Base-by-base conservation (phyloP, 2,329 filamentous ascomycete species). In the Colletotrichum shisoi region DNA sequence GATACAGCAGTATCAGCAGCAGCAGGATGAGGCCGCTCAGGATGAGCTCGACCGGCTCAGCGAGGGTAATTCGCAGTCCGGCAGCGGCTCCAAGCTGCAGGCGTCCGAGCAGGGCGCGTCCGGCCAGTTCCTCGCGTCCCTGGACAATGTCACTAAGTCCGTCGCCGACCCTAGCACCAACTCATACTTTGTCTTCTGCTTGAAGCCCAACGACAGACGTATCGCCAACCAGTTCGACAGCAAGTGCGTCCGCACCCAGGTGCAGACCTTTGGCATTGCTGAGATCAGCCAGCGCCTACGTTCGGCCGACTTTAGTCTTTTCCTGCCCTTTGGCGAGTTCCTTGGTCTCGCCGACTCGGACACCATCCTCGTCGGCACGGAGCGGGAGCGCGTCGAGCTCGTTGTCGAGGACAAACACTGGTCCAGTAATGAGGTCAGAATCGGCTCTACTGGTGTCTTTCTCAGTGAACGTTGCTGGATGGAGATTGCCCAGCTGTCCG, bases 221-320 rank as follows among this genome's bases (percentile, higher is more conserved):
- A 99, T 99, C 71, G 94, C 95, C 69, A 99, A 99, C 72, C 95
- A 99, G 75, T 99, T 98, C 73, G 95, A 99, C 78, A 97, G 93
- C 85, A 98, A 98, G 79, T 99, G 95, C 76, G 95, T 99, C 24
- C 89, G 95, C 4, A 92, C 91, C 12, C 95, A 99, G 76, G 87
- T 99, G 1, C 94, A 98, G 75, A 96, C 93, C 0, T 92, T 98
- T 72, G 95, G 95, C 39, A 96, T 99, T 73, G 94, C 94, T 1
- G 95, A 99, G 76, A 97, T 99, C 77, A 97, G 94, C 75, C 94
- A 97, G 75, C 87, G 95, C 21, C 84, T 99, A 45, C 88, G 94
- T 57, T 94, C 94, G 62, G 94, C 94, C 0, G 95, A 99, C 77
- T 98, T 97, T 81, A 97, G 92, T 75, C 81, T 98, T 42, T 99